A percentile compares a stretch with the other conserved stretches of the same genome.
phyloP scores from a whole-genome alignment of 2,329 filamentous ascomycete genomes.

The Aspergillus phoenicis region DNA sequence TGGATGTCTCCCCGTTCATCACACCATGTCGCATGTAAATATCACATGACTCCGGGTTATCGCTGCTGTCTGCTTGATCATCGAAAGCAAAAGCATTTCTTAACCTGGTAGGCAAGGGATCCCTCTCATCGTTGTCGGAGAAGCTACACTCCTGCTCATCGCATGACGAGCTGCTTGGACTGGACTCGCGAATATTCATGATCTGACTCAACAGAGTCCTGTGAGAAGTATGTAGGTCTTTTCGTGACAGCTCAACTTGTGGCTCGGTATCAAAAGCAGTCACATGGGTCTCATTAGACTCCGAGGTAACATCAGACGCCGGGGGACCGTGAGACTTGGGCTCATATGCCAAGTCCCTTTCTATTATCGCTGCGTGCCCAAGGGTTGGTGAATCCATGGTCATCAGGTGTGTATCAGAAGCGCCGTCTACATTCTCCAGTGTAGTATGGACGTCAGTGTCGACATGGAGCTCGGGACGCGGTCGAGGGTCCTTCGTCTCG shows the following conservation, averaged over 20 bases:
- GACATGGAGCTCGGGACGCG: conserved; percentile 30
- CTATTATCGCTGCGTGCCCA: conserved; percentile 31
- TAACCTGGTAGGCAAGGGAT: conserved; percentile 60
- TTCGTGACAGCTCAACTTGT: conserved; percentile 59
- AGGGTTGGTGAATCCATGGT: conserved; percentile 50
- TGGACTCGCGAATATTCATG: conserved; percentile 52
- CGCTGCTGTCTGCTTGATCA: conserved; percentile 34
- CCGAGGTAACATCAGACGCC: conserved; percentile 56
- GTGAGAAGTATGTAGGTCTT: conserved; percentile 36
- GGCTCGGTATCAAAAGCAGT: conserved; percentile 69
- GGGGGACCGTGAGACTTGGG: conserved; percentile 18
- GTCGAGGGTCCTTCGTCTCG: conserved; percentile 12
- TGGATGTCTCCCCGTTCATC: conserved; percentile 27
- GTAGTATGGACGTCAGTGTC: conserved; percentile 25
- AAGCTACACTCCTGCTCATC: conserved; percentile 41
- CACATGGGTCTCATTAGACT: conserved; percentile 64
- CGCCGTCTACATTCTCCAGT: conserved; percentile 11
- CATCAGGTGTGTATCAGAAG: conserved; percentile 21
- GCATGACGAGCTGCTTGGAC: conserved; percentile 44
- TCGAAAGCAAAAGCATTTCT: conserved; percentile 48
- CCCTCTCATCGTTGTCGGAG: conserved; percentile 54
- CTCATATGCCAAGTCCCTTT: conserved; percentile 13
- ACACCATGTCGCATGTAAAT: conserved; percentile 24
- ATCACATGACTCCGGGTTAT: conserved; percentile 33
- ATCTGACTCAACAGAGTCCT: conserved; percentile 52